A percentile compares a stretch with the other conserved stretches of the same genome.
Conservation (phyloP, 768 basidiomycete species). For the Boletellus emodensis region DNA sequence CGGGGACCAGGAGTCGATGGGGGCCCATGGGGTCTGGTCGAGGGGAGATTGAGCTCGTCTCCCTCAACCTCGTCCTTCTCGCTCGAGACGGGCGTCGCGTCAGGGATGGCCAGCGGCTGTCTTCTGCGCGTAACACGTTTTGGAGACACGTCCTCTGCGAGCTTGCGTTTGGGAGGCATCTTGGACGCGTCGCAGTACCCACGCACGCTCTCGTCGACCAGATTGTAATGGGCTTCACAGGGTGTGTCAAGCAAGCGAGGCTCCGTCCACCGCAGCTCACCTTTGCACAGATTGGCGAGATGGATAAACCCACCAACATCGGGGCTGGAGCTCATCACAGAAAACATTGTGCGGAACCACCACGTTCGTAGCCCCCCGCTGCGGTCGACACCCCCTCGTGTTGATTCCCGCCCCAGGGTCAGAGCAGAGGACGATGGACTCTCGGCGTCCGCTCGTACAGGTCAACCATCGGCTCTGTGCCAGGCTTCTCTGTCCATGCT, state of each 20-base stretch:
- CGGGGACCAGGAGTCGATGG: conserved; percentile 26
- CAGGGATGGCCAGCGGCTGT: neutral
- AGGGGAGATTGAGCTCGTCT: conserved; percentile 30
- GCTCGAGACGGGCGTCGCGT: conserved; percentile 4
- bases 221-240: conserved; percentile 56
- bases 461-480: conserved; percentile 59
- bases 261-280: conserved; percentile 1
- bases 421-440: conserved; percentile 60
- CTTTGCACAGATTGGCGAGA: conserved; percentile 56
- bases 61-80: conserved; percentile 13
- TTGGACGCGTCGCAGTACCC: conserved; percentile 23
- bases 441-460: conserved; percentile 71
- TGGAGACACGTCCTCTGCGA: conserved; percentile 22
- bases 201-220: conserved; percentile 10
- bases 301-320: conserved; percentile 81
- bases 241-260: conserved; percentile 33
- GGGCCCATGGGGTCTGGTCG: conserved; percentile 1
- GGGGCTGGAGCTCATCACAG: conserved; percentile 62
- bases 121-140: conserved; percentile 34
- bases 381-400: conserved; percentile 13
- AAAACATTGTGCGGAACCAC: conserved; percentile 70
- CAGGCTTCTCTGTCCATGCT: conserved; percentile 44
- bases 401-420: conserved; percentile 43
- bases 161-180: conserved; percentile 44
- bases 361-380: conserved; percentile 40